Conservation (phyloP, 2,329 filamentous ascomycete species). For the Hymenoscyphus scutula region DNA sequence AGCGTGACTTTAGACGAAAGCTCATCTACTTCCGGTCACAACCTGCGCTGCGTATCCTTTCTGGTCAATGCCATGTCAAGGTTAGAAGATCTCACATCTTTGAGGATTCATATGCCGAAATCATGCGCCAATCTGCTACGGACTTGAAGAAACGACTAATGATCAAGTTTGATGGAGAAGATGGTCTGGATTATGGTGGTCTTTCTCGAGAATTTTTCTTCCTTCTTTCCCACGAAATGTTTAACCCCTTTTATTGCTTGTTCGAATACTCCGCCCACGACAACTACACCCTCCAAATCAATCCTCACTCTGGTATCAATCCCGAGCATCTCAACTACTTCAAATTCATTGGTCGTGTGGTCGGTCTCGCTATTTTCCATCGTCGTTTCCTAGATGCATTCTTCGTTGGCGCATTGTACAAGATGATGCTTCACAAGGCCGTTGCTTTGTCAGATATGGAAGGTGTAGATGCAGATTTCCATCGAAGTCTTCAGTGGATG, state of each 20-base stretch:
- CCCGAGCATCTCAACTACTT: conserved; percentile 99
- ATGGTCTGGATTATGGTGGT: conserved; percentile 96
- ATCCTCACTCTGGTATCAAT: conserved; percentile 98
- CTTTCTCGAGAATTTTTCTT: conserved; percentile 99
- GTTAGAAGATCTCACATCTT: conserved; percentile 96
- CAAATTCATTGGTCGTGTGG: conserved; percentile 98
- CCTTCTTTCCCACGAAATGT: conserved; percentile 98
- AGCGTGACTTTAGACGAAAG: conserved; percentile 97
- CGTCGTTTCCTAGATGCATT: conserved; percentile 96
- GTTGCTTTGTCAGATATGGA: conserved; percentile 95
- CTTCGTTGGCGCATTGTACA: conserved; percentile 98
- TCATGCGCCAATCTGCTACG: conserved; percentile 91
- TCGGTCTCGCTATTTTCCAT: conserved; percentile 97
- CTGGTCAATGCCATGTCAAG: conserved; percentile 97
- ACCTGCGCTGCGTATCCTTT: conserved; percentile 90
- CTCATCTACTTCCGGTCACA: conserved; percentile 99
- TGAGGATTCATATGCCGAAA: conserved; percentile 97
- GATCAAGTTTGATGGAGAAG: conserved; percentile 99
- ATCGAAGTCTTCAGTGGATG: conserved; percentile 95
- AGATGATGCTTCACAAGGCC: conserved; percentile 96
- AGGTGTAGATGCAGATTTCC: conserved; percentile 96
- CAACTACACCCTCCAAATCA: conserved; percentile 99
- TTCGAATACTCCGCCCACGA: conserved; percentile 99
- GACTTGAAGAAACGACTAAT: conserved; percentile 98
- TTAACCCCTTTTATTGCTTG: conserved; percentile 98